Percentiles rank a stretch among this genome's conserved stretches.
These are phyloP conservation scores for Brassica juncea DNA, from an alignment of 345 rosid genomes.

Conservation along the genomic window DNA sequence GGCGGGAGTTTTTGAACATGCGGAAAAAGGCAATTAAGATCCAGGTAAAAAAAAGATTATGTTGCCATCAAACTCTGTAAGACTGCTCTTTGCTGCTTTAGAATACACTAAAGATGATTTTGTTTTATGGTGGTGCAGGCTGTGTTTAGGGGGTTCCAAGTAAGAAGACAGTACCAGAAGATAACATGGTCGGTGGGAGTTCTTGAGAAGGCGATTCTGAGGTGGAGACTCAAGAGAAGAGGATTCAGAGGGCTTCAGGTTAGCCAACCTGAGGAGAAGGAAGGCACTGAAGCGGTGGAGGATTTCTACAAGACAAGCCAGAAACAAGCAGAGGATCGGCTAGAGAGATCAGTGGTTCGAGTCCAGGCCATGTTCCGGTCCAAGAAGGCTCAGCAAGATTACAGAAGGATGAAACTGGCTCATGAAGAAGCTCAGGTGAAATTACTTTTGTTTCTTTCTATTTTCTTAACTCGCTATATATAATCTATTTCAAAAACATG, in stretches of 20 bases:
- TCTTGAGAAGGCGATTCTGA: slow-evolving; percentile 82
- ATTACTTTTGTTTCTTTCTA: not conserved
- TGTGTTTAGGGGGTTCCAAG: slow-evolving; percentile 80
- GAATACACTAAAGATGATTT: not conserved
- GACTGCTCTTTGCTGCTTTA: not conserved
- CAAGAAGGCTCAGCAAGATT: slow-evolving; percentile 90
- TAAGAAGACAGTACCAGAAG: slow-evolving; percentile 74
- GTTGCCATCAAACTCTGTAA: not conserved
- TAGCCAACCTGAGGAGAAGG: slow-evolving; percentile 50
- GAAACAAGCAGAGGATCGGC: slow-evolving; percentile 89
- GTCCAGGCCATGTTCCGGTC: slow-evolving; percentile 98
- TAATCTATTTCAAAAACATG: not conserved
- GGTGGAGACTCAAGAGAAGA: slow-evolving; percentile 91
- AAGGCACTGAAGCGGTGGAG: slow-evolving; percentile 53
- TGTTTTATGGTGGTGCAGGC: slow-evolving; percentile 55
- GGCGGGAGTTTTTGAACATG: slow-evolving; percentile 70
- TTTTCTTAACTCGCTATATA: not conserved
- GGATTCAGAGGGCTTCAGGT: slow-evolving; percentile 88
- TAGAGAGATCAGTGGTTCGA: slow-evolving; percentile 71
- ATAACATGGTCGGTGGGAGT: slow-evolving; percentile 95
- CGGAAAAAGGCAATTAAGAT: slow-evolving; percentile 76
- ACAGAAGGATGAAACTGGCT: slow-evolving; percentile 79
- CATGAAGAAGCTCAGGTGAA: slow-evolving; percentile 70
- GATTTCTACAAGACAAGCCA: slow-evolving; percentile 78
- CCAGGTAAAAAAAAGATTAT: slow-evolving; percentile 50